Percentiles rank a stretch among this genome's conserved stretches.
phyloP scores from a whole-genome alignment of 2,329 filamentous ascomycete species.

The Drechslerella dactyloides region DNA sequence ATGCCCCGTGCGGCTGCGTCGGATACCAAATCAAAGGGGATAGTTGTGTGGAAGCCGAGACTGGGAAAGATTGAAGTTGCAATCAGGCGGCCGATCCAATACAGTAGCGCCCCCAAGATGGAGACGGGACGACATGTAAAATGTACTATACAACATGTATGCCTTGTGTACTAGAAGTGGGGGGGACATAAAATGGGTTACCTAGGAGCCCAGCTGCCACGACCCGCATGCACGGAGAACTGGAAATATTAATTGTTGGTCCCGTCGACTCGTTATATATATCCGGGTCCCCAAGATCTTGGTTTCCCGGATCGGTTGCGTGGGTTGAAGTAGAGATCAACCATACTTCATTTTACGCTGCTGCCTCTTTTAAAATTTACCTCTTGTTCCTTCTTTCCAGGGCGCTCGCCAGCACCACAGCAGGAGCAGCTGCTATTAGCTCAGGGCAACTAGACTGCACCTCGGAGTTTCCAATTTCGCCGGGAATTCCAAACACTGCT shows the following conservation, averaged over 20 bases:
- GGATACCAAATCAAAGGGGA: neutral
- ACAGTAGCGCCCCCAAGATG: neutral
- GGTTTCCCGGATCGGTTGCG: constrained; percentile 31
- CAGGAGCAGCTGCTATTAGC: neutral
- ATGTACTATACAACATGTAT: neutral
- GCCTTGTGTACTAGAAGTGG: neutral
- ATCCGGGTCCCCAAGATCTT: constrained; percentile 15
- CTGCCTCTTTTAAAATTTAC: neutral
- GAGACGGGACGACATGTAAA: no score
- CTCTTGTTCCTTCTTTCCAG: constrained; percentile 1
- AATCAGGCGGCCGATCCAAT: neutral
- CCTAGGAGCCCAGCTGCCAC: neutral
- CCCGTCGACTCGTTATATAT: neutral
- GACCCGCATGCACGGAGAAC: neutral
- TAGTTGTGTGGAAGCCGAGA: neutral
- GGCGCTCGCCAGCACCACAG: constrained; percentile 4
- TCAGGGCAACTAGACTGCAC: neutral
- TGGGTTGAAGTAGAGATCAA: constrained; percentile 26
- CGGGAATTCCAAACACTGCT: constrained; percentile 24
- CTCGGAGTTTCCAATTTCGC: constrained; percentile 47
- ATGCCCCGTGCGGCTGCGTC: neutral
- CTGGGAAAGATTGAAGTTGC: neutral
- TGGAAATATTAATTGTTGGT: neutral
- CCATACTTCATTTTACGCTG: constrained; percentile 36
- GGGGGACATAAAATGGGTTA: neutral